Base-by-base conservation (phyloP, 139 green algal species). In the Chlamydomonas incerta region DNA sequence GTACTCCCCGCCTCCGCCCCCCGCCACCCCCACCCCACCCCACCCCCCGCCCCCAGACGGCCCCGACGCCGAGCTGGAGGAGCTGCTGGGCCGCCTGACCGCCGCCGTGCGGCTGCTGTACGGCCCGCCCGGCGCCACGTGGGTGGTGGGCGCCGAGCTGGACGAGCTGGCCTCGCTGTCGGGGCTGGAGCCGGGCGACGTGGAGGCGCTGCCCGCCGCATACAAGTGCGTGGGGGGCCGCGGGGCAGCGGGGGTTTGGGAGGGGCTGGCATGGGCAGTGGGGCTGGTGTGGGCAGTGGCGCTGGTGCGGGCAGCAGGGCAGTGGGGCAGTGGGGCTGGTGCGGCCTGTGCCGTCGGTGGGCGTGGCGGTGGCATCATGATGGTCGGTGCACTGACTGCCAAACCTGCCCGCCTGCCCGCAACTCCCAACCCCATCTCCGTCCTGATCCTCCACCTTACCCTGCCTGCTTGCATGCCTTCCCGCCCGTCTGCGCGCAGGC, bases 41-140 rank as follows among this genome's bases (percentile, higher is more conserved):
- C 67, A 15, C 67, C 1, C 46, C 46, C 9, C 37, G 14, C 24
- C 4, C 67, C 67, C 67, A 86, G 80, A 79, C 28, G 80, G 68
- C 18, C 80, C 80, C 20, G 23, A 63, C 29, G 20, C n/a, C 13
- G 80, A 86, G 68, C 34, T 86, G 67, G 80, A 86, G 67, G 80
- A 80, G 6, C 69, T 86, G 67, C 21, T 86, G 50, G 26, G 28
- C 2, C 67, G 80, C 52, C 50, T 86, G 5, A 86, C 80, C 23
- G 80, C 80, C 31, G 80, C 80, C 68, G 80, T 79, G 58, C 67
- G 68, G 34, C 68, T 86, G 67, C 34, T 86, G 68, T 86, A 86
- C 69, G 80, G 68, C 68, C 52, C 68, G 6, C 6, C 67, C 0
- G 80, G 58, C 28, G 52, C 26, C 68, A 65, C 31, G 34, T 86